Evolutionary conservation across 2,329 filamentous ascomycete species (phyloP), one percentile per base, ranked within the genome.

Genomic region (Microsporum audouinii): DNA sequence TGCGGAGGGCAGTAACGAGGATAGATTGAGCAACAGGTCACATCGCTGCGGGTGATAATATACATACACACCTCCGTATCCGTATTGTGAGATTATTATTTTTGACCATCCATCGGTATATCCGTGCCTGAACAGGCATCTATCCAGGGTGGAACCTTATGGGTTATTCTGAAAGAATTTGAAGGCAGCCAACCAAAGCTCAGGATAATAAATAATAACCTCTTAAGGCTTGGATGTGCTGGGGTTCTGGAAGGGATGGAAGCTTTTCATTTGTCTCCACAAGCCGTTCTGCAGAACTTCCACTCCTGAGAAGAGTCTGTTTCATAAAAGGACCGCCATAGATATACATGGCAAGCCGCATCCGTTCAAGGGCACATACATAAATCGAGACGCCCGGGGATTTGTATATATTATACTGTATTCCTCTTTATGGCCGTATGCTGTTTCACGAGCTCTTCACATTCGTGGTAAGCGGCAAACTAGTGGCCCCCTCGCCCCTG

Each of bases 381-480:
- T 23, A 39, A 39, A 12, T 12, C 8, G 38, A 12, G 3, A 12
- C 14, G 5, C 14, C 38, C 38, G 5, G 3, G 43, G 3, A 23
- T 5, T 17, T 47, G 12, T 47, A 8, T 17, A 47, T 47, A 17
- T 17, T 17, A 12, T 23, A 8, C 12, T 3, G 6, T 47, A 47
- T 27, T 14, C 14, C 31, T 55, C 29, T 4, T 36, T 7, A n/a
- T 55, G 49, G 49, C 27, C 49, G 27, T 27, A 36, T 55, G 14
- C 49, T 36, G 49, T 55, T 55, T 55, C 49, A 55, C 49, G 33
- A 55, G 49, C 49, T 55, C 33, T 55, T 55, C 49, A 34, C 10
- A 29, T 14, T 36, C 33, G 8, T 5, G 5, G 12, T n/a, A 36
- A 55, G 33, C 45, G 45, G 49, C 31, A 34, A 55, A 31, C 31